A percentile compares a stretch with the other conserved stretches of the same genome.
phyloP scores from a whole-genome alignment of 176 grass and related monocot genomes.

The Typha latifolia region DNA sequence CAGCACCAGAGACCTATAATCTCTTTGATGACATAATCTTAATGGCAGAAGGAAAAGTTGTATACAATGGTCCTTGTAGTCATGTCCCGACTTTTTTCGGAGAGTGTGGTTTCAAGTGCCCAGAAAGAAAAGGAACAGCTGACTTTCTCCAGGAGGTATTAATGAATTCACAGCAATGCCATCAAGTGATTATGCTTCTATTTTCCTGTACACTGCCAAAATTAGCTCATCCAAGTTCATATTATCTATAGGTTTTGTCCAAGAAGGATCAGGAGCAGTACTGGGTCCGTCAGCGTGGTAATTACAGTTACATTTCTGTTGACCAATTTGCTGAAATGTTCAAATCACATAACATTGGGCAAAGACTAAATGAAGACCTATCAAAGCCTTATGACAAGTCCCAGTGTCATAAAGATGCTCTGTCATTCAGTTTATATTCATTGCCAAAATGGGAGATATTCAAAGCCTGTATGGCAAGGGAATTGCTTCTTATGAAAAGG shows the following conservation, averaged over 20 bases:
- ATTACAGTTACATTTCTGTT: slow-evolving; percentile 33
- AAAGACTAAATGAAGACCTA: slow-evolving; percentile 31
- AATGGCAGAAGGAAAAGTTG: slow-evolving; percentile 67
- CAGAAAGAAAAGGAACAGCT: slow-evolving; percentile 57
- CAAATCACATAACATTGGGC: slow-evolving; percentile 32
- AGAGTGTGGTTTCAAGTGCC: slow-evolving; percentile 66
- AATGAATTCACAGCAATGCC: background rate
- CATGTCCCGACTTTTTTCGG: slow-evolving; percentile 55
- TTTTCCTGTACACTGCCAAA: too few species aligned
- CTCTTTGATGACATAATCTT: slow-evolving; percentile 91
- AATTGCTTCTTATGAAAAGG: slow-evolving; percentile 46
- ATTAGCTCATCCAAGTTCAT: too few species aligned
- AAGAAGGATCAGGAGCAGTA: slow-evolving; percentile 57
- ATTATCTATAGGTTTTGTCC: slow-evolving; percentile 5
- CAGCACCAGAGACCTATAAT: slow-evolving; percentile 64
- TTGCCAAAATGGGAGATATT: slow-evolving; percentile 35
- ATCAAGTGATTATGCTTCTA: too few species aligned
- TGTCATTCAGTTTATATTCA: slow-evolving; percentile 34
- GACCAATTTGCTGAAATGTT: slow-evolving; percentile 34
- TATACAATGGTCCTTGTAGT: slow-evolving; percentile 54
- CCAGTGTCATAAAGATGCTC: slow-evolving; percentile 26
- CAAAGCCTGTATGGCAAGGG: slow-evolving; percentile 35
- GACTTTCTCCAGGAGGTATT: slow-evolving; percentile 90
- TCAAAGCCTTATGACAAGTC: slow-evolving; percentile 28
- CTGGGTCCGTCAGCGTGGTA: slow-evolving; percentile 26